These are phyloP conservation scores for Macrophomina tecta DNA, from an alignment of 2,329 filamentous ascomycete genomes.

Conservation along the genomic window DNA sequence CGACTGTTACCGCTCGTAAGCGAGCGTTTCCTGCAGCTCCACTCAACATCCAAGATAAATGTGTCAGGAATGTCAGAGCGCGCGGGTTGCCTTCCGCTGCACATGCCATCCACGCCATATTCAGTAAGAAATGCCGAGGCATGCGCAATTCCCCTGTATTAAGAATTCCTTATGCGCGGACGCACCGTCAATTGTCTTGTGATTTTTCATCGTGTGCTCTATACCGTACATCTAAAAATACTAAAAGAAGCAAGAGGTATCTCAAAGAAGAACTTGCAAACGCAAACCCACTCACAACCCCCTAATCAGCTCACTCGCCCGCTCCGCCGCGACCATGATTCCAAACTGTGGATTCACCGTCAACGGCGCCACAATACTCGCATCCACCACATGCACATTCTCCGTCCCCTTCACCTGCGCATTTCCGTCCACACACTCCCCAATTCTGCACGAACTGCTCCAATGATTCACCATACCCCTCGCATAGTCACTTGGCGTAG, in stretches of 20 bases:
- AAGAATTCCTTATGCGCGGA: no score
- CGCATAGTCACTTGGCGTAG: slow-evolving; percentile 55
- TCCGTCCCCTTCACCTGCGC: slow-evolving; percentile 55
- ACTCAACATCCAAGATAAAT: no score
- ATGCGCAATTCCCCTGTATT: no score
- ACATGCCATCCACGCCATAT: no score
- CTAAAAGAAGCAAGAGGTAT: not conserved
- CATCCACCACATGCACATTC: slow-evolving; percentile 61
- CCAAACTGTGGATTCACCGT: slow-evolving; percentile 63
- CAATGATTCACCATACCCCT: slow-evolving; percentile 60
- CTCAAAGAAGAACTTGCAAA: not conserved
- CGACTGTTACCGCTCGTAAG: no score
- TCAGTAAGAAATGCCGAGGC: no score
- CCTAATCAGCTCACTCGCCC: slow-evolving; percentile 57
- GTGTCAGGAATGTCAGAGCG: no score
- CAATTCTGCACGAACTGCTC: slow-evolving; percentile 60
- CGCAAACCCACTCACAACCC: slow-evolving; percentile 30
- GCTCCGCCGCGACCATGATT: slow-evolving; percentile 61
- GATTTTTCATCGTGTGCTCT: not conserved
- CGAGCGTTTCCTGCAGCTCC: no score
- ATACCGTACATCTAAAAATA: not conserved
- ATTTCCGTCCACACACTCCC: slow-evolving; percentile 55
- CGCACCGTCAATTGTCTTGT: not conserved
- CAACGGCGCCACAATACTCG: slow-evolving; percentile 56
- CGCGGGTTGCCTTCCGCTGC: no score